Conservation (phyloP, 345 rosid genomes). For the Eucalyptus microcorys region DNA sequence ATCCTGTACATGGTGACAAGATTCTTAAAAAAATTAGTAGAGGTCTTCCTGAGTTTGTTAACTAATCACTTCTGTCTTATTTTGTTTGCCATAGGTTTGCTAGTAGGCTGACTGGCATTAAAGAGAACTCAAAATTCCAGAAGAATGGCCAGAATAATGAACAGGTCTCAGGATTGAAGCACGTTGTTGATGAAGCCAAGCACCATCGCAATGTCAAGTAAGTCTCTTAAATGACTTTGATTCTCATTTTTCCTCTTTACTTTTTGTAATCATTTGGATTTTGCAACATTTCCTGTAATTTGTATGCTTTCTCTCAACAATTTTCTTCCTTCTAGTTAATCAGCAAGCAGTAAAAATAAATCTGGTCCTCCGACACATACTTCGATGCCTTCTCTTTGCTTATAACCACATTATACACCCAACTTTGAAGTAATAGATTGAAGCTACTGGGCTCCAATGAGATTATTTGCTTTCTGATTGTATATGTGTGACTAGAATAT, state of each 20-base stretch:
- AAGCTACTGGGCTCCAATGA: neutral
- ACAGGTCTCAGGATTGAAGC: conserved; percentile 50
- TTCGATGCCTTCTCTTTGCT: neutral
- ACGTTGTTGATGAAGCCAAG: conserved; percentile 76
- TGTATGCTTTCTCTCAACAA: neutral
- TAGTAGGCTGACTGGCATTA: conserved; percentile 79
- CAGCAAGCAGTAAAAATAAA: neutral
- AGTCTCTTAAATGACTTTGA: conserved; percentile 5
- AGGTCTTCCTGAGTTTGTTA: neutral
- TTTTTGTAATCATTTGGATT: neutral
- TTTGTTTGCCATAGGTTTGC: conserved; percentile 55
- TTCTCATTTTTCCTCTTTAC: neutral
- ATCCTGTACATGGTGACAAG: neutral
- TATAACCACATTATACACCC: neutral
- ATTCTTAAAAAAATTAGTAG: neutral
- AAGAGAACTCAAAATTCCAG: conserved; percentile 78
- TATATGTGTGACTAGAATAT: neutral
- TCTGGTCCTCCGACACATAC: neutral
- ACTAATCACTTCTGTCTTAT: neutral
- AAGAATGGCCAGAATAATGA: conserved; percentile 37
- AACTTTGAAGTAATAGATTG: neutral
- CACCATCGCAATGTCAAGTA: conserved; percentile 72
- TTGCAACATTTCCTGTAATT: neutral
- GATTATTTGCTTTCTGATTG: neutral
- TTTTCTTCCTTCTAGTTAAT: neutral